Evolutionary conservation across 495 filamentous ascomycete species (phyloP), one percentile per base, ranked within the genome.

Genomic region (Hamigera avellanea): DNA sequence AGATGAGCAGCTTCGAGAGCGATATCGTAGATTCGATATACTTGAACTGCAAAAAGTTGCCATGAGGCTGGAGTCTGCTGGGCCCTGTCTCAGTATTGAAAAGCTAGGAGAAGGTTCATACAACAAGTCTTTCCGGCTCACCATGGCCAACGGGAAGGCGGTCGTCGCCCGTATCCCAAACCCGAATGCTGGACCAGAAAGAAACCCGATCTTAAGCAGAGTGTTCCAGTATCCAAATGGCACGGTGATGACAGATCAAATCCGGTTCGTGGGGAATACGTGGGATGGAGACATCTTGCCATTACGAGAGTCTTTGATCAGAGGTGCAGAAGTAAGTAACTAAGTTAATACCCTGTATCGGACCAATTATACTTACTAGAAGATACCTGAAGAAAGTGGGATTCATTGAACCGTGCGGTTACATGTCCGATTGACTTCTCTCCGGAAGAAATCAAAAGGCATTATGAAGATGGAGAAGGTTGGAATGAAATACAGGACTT

Each of bases 201-300:
- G 38, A 30, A 26, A 14, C 15, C 38, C 38, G 19, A 8, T 26
- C 2, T 14, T 40, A 27, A 40, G 30, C 26, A 40, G 23, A 40
- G 21, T 35, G 18, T 40, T 40, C 31, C 38, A 40, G 16, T 35
- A 35, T 35, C 30, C 7, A 14, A 25, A 48, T 41, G 45, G 41
- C 2, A 37, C 4, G 23, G 41, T 33, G 36, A 37, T 39, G 23
- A 45, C 32, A 45, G 26, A 45, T 34, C 39, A 36, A 35, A 33
- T 48, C 15, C n/a, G 33, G 21, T 45, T 45, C 33, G 32, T 39
- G 13, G 31, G 19, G 27, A 38, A 45, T 35, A 45, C 41, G 18
- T 48, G 45, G 42, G 45, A 48, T 19, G 36, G 37, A 18, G 42
- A 45, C 33, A 48, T 48, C 32, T 27, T 48, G 37, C 42, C 36